Base-by-base conservation (phyloP, 441 rosid genomes). In the Croton laevigatus region DNA sequence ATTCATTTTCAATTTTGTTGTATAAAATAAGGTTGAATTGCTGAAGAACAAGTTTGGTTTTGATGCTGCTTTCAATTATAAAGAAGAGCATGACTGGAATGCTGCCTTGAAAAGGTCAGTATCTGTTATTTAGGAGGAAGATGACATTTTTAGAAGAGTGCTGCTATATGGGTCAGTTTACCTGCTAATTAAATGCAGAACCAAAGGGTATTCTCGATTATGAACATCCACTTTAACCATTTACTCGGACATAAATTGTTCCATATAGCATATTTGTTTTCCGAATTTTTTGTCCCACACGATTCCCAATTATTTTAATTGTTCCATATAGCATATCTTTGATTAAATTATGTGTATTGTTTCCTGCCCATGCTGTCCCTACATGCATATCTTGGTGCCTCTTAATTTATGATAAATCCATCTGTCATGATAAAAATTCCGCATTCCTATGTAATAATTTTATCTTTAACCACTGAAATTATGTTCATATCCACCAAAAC, bases 11-110 rank as follows among this genome's bases (percentile, higher is more conserved):
- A 3, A 14, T 4, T 13, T 49, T 13, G 8, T 49, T 2, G 12
- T 19, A 8, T 53, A 22, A 53, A 4, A 8, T 53, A 11, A 57
- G 61, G 38, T 57, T 57, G 61, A 57, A 0, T 36, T 57, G 5
- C 13, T 57, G 8, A 57, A 23, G 38, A 27, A 57, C 61, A 57
- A 57, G 61, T 57, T 57, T 57, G 61, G 61, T 7, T 57, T 57
- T 23, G 61, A 57, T 57, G 61, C 36, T 23, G 61, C 61, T 57
- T 57, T 57, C 61, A 57, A 57, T 27, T 57, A 57, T 57, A 57
- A 57, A 57, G 38, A 57, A n/a, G 61, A 57, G 37, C 38, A 57
- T 27, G 61, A 57, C 61, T 57, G 38, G 38, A 13, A 57, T 57
- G 61, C 38, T 12, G 16, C 61, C 13, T 57, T 57, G n/a, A 57